phyloP scores from a whole-genome alignment of 345 rosid genomes.

The Reutealis trisperma region DNA sequence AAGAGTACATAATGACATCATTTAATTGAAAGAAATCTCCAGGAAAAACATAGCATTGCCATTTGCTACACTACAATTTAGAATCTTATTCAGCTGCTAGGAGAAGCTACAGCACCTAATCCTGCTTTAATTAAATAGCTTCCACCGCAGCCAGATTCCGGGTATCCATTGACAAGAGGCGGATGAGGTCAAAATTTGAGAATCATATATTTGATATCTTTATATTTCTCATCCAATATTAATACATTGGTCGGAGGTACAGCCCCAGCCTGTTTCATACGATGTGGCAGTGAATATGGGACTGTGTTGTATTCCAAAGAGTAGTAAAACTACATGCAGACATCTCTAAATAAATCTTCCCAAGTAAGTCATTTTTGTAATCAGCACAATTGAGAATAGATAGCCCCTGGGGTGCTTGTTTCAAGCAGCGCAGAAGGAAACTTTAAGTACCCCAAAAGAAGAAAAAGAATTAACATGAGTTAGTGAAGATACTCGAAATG shows the following conservation, averaged over 20 bases:
- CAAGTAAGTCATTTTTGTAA: not conserved
- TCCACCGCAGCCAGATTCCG: not conserved
- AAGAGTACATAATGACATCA: not conserved
- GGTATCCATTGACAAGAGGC: no score
- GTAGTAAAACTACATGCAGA: not conserved
- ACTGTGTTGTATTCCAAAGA: not conserved
- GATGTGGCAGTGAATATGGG: not conserved
- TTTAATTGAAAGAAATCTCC: not conserved
- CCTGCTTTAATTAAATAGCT: not conserved
- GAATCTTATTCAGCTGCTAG: not conserved
- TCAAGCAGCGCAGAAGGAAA: not conserved
- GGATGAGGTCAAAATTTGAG: no score
- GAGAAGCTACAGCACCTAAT: conserved; percentile 4
- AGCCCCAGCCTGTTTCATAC: not conserved
- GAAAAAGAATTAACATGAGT: conserved; percentile 16
- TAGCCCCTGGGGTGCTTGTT: not conserved
- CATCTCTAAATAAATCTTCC: not conserved
- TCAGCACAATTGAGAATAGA: not conserved
- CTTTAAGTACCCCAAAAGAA: not conserved
- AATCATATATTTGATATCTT: not conserved
- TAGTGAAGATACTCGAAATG: not conserved
- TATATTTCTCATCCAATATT: conserved; percentile 14
- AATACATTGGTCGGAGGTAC: not conserved
- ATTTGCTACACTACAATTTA: not conserved
- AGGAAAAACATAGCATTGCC: not conserved